phyloP scores from a whole-genome alignment of 2,329 filamentous ascomycete species.

The Fusarium sp. region DNA sequence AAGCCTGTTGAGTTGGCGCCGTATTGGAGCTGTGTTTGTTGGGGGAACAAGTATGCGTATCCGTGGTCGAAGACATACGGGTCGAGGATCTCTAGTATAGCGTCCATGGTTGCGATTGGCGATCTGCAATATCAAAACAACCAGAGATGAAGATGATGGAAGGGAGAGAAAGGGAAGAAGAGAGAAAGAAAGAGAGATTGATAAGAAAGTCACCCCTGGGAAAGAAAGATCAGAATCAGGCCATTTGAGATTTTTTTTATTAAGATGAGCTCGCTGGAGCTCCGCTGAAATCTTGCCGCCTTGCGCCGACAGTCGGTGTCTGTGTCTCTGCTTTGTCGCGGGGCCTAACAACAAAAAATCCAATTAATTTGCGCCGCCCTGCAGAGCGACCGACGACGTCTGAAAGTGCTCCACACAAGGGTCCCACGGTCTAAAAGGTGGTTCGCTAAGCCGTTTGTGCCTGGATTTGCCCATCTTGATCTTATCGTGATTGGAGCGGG shows the following conservation, averaged over 20 bases:
- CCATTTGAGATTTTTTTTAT: slow-evolving; percentile 28
- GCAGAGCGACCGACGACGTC: neutral
- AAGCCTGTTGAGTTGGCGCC: slow-evolving; percentile 29
- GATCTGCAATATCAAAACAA: neutral
- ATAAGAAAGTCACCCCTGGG: slow-evolving; percentile 12
- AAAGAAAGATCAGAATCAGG: slow-evolving; percentile 2
- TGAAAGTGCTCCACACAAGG: slow-evolving; percentile 20
- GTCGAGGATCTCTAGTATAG: slow-evolving; percentile 55
- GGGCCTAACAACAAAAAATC: neutral
- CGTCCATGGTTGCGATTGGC: slow-evolving; percentile 49
- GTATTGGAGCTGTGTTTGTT: slow-evolving; percentile 30
- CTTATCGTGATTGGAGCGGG: slow-evolving; percentile 41
- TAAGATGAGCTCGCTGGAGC: slow-evolving; percentile 17
- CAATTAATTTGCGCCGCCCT: slow-evolving; percentile 24
- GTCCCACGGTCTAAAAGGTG: slow-evolving; percentile 17
- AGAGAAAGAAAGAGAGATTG: neutral
- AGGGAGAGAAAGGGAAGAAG: neutral
- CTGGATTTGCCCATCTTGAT: slow-evolving; percentile 40
- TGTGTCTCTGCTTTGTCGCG: neutral
- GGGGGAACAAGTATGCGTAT: slow-evolving; percentile 54
- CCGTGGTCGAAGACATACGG: slow-evolving; percentile 55
- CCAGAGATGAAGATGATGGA: neutral
- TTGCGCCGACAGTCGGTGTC: slow-evolving; percentile 13
- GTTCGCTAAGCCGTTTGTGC: slow-evolving; percentile 30
- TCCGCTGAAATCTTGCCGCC: slow-evolving; percentile 25